Evolutionary conservation across 441 rosid genomes (phyloP), one percentile per base, ranked within the genome.

Genomic region (Caryocar brasiliense): DNA sequence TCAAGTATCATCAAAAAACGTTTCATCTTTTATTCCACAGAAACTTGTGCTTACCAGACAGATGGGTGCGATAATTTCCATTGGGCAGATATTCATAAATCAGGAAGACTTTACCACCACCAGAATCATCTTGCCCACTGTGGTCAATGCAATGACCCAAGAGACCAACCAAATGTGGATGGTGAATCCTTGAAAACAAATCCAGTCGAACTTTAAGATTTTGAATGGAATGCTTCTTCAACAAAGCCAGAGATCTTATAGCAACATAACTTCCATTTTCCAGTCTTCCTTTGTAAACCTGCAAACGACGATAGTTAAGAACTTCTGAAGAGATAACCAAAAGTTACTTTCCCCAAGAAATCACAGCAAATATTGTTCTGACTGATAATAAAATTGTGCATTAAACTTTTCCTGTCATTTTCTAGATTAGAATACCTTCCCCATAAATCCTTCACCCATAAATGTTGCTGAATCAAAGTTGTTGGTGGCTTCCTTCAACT

Each of bases 361-460:
- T 46, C 25, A 34, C 54, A 27, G 13, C 11, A 26, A 39, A 19
- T 25, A 14, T 40, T 17, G 13, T 28, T 28, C 41, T 34, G 9
- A 7, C 11, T 39, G 12, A 15, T 25, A 15, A 12, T n/a, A n/a
- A n/a, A n/a, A n/a, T n/a, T n/a, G n/a, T n/a, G n/a, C n/a, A n/a
- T n/a, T n/a, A n/a, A n/a, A n/a, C n/a, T n/a, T n/a, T n/a, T n/a
- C n/a, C n/a, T n/a, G n/a, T n/a, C n/a, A n/a, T n/a, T n/a, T n/a
- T n/a, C n/a, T n/a, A n/a, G n/a, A n/a, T n/a, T n/a, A 21, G 19
- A 37, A 33, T 78, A 91, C 98, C 98, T 87, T 87, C 58, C 98
- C 96, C 3, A 13, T 38, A 32, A 74, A 80, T 62, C 96, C 87
- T 71, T 83, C 91, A 33, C 95, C 81, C 58, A 91, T 66, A 32